These are phyloP conservation scores for Cladophialophora exuberans DNA, from an alignment of 2,329 filamentous ascomycete species.

Conservation along the genomic window DNA sequence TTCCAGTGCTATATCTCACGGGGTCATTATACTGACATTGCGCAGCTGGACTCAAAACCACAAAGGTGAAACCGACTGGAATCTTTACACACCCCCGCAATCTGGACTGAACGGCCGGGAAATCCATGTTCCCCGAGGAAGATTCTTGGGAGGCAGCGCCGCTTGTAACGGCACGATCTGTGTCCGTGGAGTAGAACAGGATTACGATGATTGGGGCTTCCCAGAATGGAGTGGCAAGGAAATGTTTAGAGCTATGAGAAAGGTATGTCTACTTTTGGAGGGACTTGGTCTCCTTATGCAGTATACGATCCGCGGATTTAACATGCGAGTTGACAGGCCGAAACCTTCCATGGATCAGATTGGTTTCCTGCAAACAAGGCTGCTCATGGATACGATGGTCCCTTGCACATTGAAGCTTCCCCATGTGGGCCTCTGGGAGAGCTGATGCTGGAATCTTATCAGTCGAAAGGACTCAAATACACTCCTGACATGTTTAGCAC, in stretches of 20 bases:
- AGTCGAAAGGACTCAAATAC: slow-evolving; percentile 57
- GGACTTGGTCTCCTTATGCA: too few relatives aligned
- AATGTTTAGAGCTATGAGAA: slow-evolving; percentile 61
- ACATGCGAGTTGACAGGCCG: too few relatives aligned
- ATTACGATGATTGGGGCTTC: slow-evolving; percentile 60
- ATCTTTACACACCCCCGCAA: slow-evolving; percentile 46
- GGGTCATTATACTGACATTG: too few relatives aligned
- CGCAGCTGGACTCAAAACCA: too few relatives aligned
- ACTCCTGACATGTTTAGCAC: slow-evolving; percentile 64
- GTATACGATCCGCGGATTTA: too few relatives aligned
- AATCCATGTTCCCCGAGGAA: slow-evolving; percentile 44
- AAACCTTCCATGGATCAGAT: slow-evolving; percentile 61
- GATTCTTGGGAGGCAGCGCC: slow-evolving; percentile 47
- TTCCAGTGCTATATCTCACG: too few relatives aligned
- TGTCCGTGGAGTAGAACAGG: slow-evolving; percentile 46
- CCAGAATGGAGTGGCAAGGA: slow-evolving; percentile 57
- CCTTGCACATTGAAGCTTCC: slow-evolving; percentile 60
- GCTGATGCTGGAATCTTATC: slow-evolving; percentile 57
- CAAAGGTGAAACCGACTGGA: slow-evolving; percentile 50
- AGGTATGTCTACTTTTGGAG: too few relatives aligned
- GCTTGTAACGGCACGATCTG: slow-evolving; percentile 50
- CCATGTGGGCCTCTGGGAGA: slow-evolving; percentile 62
- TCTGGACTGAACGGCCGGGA: slow-evolving; percentile 43
- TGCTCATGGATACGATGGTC: slow-evolving; percentile 56
- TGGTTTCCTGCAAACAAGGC: slow-evolving; percentile 56